Base-by-base conservation (phyloP, 768 basidiomycete genomes). In the Boletus bicolor region DNA sequence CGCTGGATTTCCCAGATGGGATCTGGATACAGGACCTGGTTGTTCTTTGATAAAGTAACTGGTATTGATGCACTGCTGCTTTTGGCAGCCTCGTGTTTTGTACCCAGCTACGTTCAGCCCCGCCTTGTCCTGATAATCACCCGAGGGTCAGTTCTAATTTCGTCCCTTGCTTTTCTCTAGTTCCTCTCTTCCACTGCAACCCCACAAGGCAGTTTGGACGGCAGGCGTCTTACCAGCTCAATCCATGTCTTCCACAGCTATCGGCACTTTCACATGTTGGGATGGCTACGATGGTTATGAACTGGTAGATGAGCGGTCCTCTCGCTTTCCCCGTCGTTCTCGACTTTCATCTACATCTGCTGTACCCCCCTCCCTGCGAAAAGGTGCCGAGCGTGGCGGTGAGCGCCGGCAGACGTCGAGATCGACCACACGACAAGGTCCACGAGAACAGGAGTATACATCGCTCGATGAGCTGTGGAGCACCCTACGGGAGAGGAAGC, bases 401-500 rank as follows among this genome's bases (percentile, higher is more conserved):
- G 65, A 63, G 58, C 64, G 69, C 58, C 63, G 52, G 42, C 67
- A 59, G 19, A 38, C 56, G 12, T 59, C 61, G 36, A 69, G 44
- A 46, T 24, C 39, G 44, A 54, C 52, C 12, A 49, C 63, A 15
- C 49, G 42, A 30, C 57, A 58, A 17, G 55, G n/a, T 34, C 55
- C 59, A 46, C 57, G 54, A 35, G 65, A 64, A 46, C 63, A 64
- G 26, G 70, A 73, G 32, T 60, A 57, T 45, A 63, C 58, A 10
- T 72, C 72, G 14, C 72, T 89, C 58, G 79, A 86, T 62, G 73
- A 80, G 21, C 70, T 89, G n/a, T 89, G 87, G 87, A 79, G 73
- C 54, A 77, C 79, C 52, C 78, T 89, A 50, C 79, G 86, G 44
- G 78, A 80, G 67, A 76, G 80, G 70, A 89, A 89, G 69, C 82